Percentiles rank a stretch among this genome's conserved stretches.
phyloP scores from a whole-genome alignment of 139 green algal species.

The Tetraselmis chui region DNA sequence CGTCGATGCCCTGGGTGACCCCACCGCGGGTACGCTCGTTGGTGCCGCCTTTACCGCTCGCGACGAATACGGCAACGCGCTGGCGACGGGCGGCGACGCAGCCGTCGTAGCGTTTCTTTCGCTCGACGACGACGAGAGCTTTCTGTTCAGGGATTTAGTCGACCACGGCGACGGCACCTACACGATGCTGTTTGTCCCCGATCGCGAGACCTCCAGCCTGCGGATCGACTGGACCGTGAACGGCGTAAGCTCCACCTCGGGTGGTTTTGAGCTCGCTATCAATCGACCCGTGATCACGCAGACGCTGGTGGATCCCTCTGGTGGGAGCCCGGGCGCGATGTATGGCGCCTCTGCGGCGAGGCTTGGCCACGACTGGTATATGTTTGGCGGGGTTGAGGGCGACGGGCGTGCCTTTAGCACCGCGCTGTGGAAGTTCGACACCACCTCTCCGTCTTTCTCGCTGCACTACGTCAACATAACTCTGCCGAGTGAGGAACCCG shows the following conservation, averaged over 20 bases:
- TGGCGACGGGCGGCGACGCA: neutral
- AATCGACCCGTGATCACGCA: neutral
- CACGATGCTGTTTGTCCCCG: neutral
- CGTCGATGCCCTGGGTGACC: neutral
- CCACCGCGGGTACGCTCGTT: neutral
- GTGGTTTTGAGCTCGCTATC: neutral
- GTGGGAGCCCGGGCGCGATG: neutral
- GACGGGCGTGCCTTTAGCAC: neutral
- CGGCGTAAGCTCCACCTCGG: neutral
- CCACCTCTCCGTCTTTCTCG: neutral
- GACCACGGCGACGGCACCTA: slow-evolving; percentile 6
- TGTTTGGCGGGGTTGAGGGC: neutral
- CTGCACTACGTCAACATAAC: neutral
- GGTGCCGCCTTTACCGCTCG: neutral
- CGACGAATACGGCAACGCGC: slow-evolving; percentile 3
- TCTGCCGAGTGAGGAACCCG: neutral
- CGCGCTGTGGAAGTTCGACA: neutral
- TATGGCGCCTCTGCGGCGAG: neutral
- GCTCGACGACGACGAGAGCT: neutral
- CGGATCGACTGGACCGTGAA: neutral
- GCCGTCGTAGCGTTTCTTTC: neutral
- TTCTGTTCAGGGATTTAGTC: neutral
- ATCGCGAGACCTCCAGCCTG: neutral
- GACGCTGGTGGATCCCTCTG: neutral
- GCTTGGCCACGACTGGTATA: neutral